Percentiles rank a stretch among this genome's conserved stretches.
Evolutionary conservation across 495 filamentous ascomycete species (phyloP).

Genomic region (Hypoxylon lenormandii): DNA sequence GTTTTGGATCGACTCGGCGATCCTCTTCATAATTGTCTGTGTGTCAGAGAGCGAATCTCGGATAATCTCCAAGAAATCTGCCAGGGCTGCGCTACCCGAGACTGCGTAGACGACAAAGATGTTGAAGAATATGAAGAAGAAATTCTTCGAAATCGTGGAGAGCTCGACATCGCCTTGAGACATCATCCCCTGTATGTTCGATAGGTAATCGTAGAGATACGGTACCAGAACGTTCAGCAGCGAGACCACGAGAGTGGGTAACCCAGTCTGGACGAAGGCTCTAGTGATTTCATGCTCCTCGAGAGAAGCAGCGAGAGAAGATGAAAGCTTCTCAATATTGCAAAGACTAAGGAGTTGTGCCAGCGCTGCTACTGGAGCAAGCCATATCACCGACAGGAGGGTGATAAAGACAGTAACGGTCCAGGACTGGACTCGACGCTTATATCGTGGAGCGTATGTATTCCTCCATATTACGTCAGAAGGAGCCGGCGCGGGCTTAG

Average conservation of each 20-base stretch:
- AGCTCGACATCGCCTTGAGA: conserved; percentile 95
- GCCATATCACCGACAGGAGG: conserved; percentile 88
- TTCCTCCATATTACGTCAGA: conserved; percentile 92
- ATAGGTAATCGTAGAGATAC: conserved; percentile 93
- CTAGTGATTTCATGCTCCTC: conserved; percentile 72
- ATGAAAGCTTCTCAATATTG: conserved; percentile 77
- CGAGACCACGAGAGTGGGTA: conserved; percentile 86
- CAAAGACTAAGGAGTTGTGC: conserved; percentile 81
- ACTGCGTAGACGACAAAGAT: conserved; percentile 95
- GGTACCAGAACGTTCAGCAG: conserved; percentile 89
- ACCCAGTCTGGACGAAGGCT: conserved; percentile 84
- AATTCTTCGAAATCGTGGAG: conserved; percentile 96
- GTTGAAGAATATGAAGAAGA: conserved; percentile 99
- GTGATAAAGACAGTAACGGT: conserved; percentile 82
- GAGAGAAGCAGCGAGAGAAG: conserved; percentile 75
- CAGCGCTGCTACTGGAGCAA: conserved; percentile 82
- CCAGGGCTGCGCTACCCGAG: conserved; percentile 78
- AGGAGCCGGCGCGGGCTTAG: conserved; percentile 85
- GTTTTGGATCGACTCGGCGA: conserved; percentile 79
- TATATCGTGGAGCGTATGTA: conserved; percentile 82
- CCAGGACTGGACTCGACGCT: conserved; percentile 81
- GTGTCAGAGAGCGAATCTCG: conserved; percentile 80
- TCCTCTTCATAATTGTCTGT: conserved; percentile 76
- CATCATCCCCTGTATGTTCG: conserved; percentile 90
- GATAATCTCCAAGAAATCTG: conserved; percentile 75